These are phyloP conservation scores for Ceratocystis cacaofunesta DNA, from an alignment of 2,329 filamentous ascomycete genomes.

Conservation along the genomic window DNA sequence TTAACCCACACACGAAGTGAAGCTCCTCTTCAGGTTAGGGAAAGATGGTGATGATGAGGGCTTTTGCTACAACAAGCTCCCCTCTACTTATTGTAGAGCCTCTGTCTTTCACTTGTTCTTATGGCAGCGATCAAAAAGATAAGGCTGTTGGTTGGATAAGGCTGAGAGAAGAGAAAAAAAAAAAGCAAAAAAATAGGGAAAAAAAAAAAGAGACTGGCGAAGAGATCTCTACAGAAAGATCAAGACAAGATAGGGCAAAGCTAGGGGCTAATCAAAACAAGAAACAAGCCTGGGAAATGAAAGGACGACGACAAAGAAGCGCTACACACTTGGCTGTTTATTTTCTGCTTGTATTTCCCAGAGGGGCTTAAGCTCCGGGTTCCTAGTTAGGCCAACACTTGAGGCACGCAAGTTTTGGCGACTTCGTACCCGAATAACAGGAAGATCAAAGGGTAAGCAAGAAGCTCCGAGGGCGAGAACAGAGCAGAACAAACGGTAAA, in stretches of 20 bases:
- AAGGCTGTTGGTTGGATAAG: not conserved
- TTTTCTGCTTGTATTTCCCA: not conserved
- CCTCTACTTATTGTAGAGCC: not conserved
- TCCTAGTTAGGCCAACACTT: not conserved
- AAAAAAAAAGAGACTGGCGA: not conserved
- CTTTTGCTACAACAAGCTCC: not conserved
- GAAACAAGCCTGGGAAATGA: not conserved
- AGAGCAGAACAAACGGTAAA: not conserved
- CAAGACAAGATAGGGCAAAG: not conserved
- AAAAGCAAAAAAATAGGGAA: not conserved
- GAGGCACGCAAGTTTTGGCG: constrained; percentile 2
- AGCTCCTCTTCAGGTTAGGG: not conserved
- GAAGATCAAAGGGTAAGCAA: not conserved
- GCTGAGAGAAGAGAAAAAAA: not conserved
- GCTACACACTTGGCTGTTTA: not conserved
- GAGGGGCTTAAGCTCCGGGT: not conserved
- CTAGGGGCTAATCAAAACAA: constrained; percentile 3
- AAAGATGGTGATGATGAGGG: not conserved
- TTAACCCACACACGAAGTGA: constrained; percentile 1
- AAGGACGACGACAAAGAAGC: constrained; percentile 5
- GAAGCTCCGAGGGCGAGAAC: not conserved
- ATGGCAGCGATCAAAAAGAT: not conserved
- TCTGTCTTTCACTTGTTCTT: not conserved
- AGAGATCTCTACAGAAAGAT: not conserved
- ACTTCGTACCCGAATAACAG: not conserved